Evolutionary conservation across 306 rosid genomes (phyloP).

Genomic region (Pterocarpus macrocarpus): DNA sequence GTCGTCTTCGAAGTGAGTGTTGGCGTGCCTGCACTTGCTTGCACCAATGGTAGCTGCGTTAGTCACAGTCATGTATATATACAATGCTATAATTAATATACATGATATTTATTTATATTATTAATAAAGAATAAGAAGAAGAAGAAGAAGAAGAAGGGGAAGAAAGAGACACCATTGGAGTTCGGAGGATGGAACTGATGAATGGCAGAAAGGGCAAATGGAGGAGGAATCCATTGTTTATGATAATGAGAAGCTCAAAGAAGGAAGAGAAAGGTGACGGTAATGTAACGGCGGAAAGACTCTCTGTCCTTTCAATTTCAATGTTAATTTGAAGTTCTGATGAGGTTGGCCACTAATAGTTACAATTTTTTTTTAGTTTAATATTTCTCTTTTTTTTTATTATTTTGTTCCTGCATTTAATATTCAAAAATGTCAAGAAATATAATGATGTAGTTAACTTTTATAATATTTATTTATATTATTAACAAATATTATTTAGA

Average conservation of each 20-base stretch:
- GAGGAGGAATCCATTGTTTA: constrained; percentile 41
- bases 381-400: too few species aligned
- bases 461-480: too few species aligned
- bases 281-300: constrained; percentile 8
- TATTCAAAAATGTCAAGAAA: too few species aligned
- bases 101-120: neutral
- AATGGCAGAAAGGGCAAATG: constrained; percentile 70
- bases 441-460: too few species aligned
- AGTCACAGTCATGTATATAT: too few species aligned
- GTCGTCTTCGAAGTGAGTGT: constrained; percentile 67
- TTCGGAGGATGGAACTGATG: constrained; percentile 61
- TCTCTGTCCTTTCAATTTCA: neutral
- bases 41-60: neutral
- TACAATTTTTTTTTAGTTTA: too few species aligned
- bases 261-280: neutral
- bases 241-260: constrained; percentile 8
- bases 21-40: constrained; percentile 76
- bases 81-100: too few species aligned
- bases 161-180: constrained; percentile 62
- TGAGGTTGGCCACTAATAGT: neutral
- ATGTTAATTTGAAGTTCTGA: neutral
- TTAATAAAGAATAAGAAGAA: too few species aligned
- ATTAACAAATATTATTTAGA: too few species aligned
- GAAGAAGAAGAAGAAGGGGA: neutral
- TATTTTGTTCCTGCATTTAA: too few species aligned